Evolutionary conservation across 2,329 filamentous ascomycete genomes (phyloP), one percentile per base, ranked within the genome.

Genomic region (Pseudogymnoascus sp.): DNA sequence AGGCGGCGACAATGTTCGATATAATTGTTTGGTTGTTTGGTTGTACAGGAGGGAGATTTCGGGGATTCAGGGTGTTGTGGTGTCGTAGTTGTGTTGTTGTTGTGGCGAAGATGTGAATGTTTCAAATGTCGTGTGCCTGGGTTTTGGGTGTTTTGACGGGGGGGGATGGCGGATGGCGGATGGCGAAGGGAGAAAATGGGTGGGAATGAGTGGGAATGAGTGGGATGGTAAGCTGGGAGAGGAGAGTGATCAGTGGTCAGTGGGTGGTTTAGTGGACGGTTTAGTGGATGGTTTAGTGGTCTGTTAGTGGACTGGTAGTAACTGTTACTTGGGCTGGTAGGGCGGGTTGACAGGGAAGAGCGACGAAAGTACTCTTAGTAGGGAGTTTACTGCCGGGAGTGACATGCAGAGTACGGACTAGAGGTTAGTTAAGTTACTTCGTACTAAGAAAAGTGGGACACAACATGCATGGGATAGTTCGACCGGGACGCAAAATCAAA

Each of bases 111-210:
- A 46, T 46, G 42, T 16, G 46, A 28, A 53, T 53, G 46, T 53
- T 53, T 53, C 23, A 31, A 53, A 53, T 53, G 46, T 53, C 46
- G 46, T 53, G 46, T 53, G 46, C 23, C 46, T 53, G 46, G 46
- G 46, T 16, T 49, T 53, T 53, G 46, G 46, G 5, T 49, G 43
- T 49, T 49, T 28, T 49, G 46, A 53, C 23, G 46, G 23, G 46
- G 43, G 43, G 23, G 14, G 21, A 21, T 42, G 11, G 11, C 16
- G 40, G 23, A 53, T 23, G 42, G 42, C 18, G 42, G 14, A 49
- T 46, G 42, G 11, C 25, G 25, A 28, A 28, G 14, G 3, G 12
- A 12, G 9, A 9, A 23, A 21, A 12, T 43, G 8, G 18, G 11
- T 28, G 25, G 25, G 25, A 28, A 18, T 18, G 18, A 18, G 18